A percentile compares a stretch with the other conserved stretches of the same genome.
These are phyloP conservation scores for Ramaria rubella DNA, from an alignment of 768 basidiomycete genomes.

Conservation along the genomic window DNA sequence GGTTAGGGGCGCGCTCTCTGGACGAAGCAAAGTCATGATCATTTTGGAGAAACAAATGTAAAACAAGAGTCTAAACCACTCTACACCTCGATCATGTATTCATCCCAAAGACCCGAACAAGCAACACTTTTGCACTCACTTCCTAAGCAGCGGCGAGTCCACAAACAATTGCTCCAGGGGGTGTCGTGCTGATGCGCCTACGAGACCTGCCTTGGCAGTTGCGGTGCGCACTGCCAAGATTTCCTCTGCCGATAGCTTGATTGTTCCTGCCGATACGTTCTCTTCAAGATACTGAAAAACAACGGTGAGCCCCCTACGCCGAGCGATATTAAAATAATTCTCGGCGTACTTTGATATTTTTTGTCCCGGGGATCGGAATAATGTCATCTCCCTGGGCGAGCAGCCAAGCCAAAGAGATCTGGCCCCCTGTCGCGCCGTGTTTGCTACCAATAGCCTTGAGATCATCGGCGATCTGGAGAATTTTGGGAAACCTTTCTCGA, in stretches of 20 bases:
- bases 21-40: too few species aligned
- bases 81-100: too few species aligned
- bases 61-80: too few species aligned
- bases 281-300: constrained; percentile 36
- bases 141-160: not conserved
- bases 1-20: too few species aligned
- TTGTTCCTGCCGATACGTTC: constrained; percentile 31
- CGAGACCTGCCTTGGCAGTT: constrained; percentile 1
- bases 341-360: constrained; percentile 22
- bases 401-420: constrained; percentile 44
- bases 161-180: not conserved
- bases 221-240: constrained; percentile 31
- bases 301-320: not conserved
- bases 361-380: constrained; percentile 44
- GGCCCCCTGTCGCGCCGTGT: constrained; percentile 37
- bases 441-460: constrained; percentile 31
- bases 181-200: not conserved
- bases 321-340: not conserved
- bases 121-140: not conserved
- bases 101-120: too few species aligned
- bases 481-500: constrained; percentile 27
- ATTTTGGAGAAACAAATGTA: too few species aligned
- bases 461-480: constrained; percentile 25
- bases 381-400: constrained; percentile 41
- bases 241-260: constrained; percentile 32